Base-by-base conservation (phyloP, 169 alveolate genomes). In the Amoebophrya sp. region DNA sequence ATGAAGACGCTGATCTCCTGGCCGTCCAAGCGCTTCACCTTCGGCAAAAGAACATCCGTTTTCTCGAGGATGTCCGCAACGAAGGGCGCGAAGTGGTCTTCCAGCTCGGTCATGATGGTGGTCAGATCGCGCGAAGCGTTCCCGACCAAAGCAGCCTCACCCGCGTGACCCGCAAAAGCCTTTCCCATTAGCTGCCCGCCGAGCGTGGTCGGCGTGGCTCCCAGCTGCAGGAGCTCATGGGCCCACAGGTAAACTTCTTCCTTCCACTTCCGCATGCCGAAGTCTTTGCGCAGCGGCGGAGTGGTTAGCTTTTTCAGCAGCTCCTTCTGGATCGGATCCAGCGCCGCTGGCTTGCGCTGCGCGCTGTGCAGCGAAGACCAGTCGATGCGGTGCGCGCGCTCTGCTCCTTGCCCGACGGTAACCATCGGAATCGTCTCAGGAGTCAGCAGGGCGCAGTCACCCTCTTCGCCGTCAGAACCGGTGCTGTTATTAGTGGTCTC, bases 181-280 rank as follows among this genome's bases (percentile, higher is more conserved):
- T 66, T 66, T 0, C 32, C 18, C 83, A 66, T 12, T 1, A 66
- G 83, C 35, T 0, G 0, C 35, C 10, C 10, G 1, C 83, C 83
- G 32, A 66, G 12, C 83, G 0, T 66, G 38, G 35, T 12, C 32
- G 32, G 1, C 0, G 12, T 66, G 7, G 83, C 83, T 7, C 83
- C 35, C 7, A 66, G 35, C 83, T 66, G 1, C 35, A 7, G 38
- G 38, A 66, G 35, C 35, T 2, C 83, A 25, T 12, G 35, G 38
- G 83, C 83, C 83, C 83, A 66, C 29, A 66, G 38, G 83, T 66
- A 66, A 66, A 66, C 83, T n/a, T 7, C 32, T n/a, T 66, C 83
- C 83, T 66, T 66, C 83, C 83, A 66, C 83, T 25, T 66, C 39
- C 83, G 12, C 35, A 7, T 0, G 32, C 32, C 83, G 83, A 66